phyloP scores from a whole-genome alignment of 352 stramenopile species.

The Globisporangium paroecandrum region DNA sequence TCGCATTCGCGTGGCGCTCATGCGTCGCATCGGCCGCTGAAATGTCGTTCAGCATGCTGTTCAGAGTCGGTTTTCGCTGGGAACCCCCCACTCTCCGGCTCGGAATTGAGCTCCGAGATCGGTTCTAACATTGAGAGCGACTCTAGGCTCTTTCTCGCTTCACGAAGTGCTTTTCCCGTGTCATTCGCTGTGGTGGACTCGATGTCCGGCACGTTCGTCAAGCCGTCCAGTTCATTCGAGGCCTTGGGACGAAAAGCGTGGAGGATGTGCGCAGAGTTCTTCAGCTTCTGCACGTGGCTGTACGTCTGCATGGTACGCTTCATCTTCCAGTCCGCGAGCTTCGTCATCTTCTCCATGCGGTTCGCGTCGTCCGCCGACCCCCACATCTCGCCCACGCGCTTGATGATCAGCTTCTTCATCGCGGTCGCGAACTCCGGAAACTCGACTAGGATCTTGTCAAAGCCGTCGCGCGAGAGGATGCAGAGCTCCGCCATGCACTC shows the following conservation, averaged over 20 bases:
- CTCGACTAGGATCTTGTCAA: constrained; percentile 68
- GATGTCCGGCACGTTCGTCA: neutral
- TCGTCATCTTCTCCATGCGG: constrained; percentile 64
- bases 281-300: constrained; percentile 44
- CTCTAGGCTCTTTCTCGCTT: neutral
- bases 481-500: constrained; percentile 67
- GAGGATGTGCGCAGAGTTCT: constrained; percentile 27
- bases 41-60: constrained; percentile 3
- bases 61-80: neutral
- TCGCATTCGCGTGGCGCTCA: neutral
- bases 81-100: neutral
- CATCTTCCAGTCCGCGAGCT: constrained; percentile 58
- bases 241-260: constrained; percentile 1
- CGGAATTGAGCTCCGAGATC: constrained; percentile 4
- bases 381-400: constrained; percentile 65
- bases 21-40: neutral
- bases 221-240: neutral
- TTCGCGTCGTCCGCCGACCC: constrained; percentile 28
- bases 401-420: constrained; percentile 72
- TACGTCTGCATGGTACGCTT: constrained; percentile 51
- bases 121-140: neutral
- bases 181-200: neutral
- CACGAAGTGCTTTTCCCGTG: neutral
- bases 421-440: constrained; percentile 66
- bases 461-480: constrained; percentile 52